Conservation (phyloP, 2,329 filamentous ascomycete genomes). For the Colletotrichum lini region DNA sequence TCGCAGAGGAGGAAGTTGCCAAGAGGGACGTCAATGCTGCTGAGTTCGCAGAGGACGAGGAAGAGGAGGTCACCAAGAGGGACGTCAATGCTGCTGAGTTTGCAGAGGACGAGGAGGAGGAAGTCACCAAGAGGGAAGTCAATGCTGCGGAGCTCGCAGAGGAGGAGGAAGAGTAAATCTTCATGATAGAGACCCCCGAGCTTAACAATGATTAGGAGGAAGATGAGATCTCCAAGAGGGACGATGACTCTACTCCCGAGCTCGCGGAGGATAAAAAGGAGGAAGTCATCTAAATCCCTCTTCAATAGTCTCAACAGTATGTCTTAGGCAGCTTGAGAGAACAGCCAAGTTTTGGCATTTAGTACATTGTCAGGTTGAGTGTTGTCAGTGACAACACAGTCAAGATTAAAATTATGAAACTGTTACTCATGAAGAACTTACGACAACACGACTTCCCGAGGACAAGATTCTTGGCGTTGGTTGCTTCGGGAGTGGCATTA, state of each 20-base stretch:
- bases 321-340: no score
- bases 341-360: not conserved
- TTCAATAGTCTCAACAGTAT: no score
- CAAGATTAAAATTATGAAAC: not conserved
- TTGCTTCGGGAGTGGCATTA: no score
- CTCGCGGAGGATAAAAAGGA: conserved; percentile 8
- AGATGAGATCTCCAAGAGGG: conserved; percentile 20
- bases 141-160: not conserved
- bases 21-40: not conserved
- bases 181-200: conserved; percentile 19
- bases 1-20: not conserved
- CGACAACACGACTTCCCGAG: fast-evolving
- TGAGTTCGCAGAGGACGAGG: not conserved
- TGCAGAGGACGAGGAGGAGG: conserved; percentile 13
- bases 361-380: conserved; percentile 39
- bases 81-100: not conserved
- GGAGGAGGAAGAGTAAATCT: not conserved
- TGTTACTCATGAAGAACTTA: not conserved
- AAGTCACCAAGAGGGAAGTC: conserved; percentile 11
- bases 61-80: conserved; percentile 12
- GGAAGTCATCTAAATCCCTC: conserved; percentile 1
- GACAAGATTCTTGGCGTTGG: not conserved
- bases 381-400: conserved; percentile 4
- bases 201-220: conserved; percentile 20
- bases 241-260: not conserved